Conservation (phyloP, 2,329 filamentous ascomycete species). For the Aspergillus sp. region DNA sequence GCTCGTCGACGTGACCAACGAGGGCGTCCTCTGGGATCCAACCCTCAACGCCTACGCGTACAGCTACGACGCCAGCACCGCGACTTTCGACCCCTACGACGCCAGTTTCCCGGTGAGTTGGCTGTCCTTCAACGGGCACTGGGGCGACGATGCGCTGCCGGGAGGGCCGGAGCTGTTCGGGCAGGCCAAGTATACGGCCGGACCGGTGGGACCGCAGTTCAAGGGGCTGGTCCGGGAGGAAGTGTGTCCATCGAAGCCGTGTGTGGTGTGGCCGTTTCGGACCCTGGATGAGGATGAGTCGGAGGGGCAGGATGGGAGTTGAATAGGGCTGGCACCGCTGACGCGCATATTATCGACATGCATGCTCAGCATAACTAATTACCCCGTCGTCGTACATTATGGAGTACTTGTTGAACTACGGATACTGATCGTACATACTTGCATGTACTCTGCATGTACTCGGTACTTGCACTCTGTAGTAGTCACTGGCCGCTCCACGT, state of each 20-base stretch:
- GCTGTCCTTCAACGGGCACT: slow-evolving; percentile 50
- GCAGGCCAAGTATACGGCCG: slow-evolving; percentile 48
- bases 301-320: background rate
- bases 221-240: slow-evolving; percentile 50
- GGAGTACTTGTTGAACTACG: too few species aligned
- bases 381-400: too few species aligned
- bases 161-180: slow-evolving; percentile 44
- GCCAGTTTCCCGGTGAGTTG: slow-evolving; percentile 43
- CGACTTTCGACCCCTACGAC: slow-evolving; percentile 43
- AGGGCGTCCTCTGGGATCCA: slow-evolving; percentile 55
- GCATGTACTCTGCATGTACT: too few species aligned
- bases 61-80: slow-evolving; percentile 38
- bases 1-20: slow-evolving; percentile 48
- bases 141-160: slow-evolving; percentile 55
- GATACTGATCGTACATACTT: too few species aligned
- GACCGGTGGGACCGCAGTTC: slow-evolving; percentile 54
- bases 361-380: too few species aligned
- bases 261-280: slow-evolving; percentile 36
- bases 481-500: background rate
- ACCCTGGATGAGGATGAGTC: slow-evolving; percentile 8
- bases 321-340: too few species aligned
- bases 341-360: too few species aligned
- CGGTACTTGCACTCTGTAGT: too few species aligned
- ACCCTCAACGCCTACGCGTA: slow-evolving; percentile 49
- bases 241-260: slow-evolving; percentile 48